These are phyloP conservation scores for Pseudonitzschia delicatissima DNA, from an alignment of 108 stramenopile genomes.

Conservation along the genomic window DNA sequence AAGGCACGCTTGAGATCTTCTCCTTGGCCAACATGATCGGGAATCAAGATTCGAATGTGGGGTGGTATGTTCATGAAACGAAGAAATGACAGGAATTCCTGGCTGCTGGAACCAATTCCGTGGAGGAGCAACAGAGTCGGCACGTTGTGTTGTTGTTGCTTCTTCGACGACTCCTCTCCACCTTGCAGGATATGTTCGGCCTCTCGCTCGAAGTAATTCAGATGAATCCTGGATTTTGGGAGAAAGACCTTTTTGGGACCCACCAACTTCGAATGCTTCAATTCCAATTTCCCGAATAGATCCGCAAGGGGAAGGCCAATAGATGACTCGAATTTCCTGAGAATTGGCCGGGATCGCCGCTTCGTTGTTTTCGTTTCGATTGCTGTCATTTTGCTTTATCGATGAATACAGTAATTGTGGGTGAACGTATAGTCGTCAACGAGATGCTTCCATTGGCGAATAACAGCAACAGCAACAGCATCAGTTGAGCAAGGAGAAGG, in stretches of 20 bases:
- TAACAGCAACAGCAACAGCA: too few species aligned
- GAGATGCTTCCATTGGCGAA: too few species aligned
- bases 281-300: too few species aligned
- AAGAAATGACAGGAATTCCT: background rate
- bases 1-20: background rate
- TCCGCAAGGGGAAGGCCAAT: too few species aligned
- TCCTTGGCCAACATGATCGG: conserved; percentile 12
- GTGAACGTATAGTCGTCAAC: too few species aligned
- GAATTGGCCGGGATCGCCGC: too few species aligned
- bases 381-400: too few species aligned
- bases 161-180: background rate
- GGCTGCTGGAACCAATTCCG: background rate
- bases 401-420: too few species aligned
- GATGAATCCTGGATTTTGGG: background rate
- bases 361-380: too few species aligned
- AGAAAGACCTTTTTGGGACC: conserved; percentile 13
- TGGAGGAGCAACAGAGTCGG: background rate
- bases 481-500: too few species aligned
- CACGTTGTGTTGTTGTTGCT: background rate
- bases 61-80: background rate
- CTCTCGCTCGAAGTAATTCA: conserved; percentile 12
- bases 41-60: conserved; percentile 2
- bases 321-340: too few species aligned
- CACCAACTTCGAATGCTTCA: too few species aligned
- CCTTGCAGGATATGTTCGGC: background rate